Base-by-base conservation (phyloP, 768 basidiomycete species). In the Paxillus involutus region DNA sequence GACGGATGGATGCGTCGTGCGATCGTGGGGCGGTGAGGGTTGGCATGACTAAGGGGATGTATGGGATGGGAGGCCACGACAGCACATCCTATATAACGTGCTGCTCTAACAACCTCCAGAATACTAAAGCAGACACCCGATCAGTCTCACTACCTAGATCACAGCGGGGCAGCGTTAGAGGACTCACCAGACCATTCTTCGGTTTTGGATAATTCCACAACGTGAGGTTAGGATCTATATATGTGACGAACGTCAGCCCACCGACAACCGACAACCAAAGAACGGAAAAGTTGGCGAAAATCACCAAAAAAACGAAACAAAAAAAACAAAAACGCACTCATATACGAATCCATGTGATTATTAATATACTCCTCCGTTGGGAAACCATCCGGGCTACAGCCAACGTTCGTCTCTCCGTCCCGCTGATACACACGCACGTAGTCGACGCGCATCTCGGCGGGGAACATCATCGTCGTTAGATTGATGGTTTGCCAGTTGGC, bases 401-500 rank as follows among this genome's bases (percentile, higher is more conserved):
- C 81, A 43, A 81, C 62, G 61, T 80, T 81, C 30, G 44, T 60
- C 43, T 60, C 21, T 24, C 73, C 74, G 41, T 67, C 60, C 30
- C 75, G 67, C 63, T 84, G 83, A 57, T 84, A 85, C n/a, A 85
- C 80, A 29, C 84, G 76, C 24, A 85, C 77, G 63, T 84, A 85
- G 65, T 85, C 84, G 41, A 84, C 68, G 42, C 70, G 72, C 73
- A 84, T 74, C 48, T 74, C 72, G 16, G 76, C 72, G 2, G 83
- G 82, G 70, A 81, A 81, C 17, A 58, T 62, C 65, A 83, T 69
- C 42, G 79, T 74, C 16, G 68, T 58, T 33, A 71, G 56, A 45
- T 81, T 76, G 54, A 83, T 76, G 3, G 71, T 70, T 56, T 91
- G 89, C 83, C 91, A 93, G 59, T 82, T 84, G 32, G 76, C 83